Conservation (phyloP, 371 early-diverging fungal species). For the Mortierella sp. region DNA sequence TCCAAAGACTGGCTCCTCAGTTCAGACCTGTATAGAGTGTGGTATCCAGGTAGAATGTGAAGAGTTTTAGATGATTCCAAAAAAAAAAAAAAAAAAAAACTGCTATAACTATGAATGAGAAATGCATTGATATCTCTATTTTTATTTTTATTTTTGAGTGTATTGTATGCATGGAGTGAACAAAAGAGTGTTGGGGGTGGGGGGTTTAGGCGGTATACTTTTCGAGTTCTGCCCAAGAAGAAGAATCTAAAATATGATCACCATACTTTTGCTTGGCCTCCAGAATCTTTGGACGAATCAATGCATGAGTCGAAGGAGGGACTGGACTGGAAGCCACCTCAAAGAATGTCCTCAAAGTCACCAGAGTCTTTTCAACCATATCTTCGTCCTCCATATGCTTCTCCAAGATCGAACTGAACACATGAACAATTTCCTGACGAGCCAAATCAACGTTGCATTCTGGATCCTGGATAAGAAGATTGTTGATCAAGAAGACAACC, state of each 20-base stretch:
- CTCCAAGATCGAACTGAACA: slow-evolving; percentile 55
- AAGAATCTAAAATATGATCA: slow-evolving; percentile 53
- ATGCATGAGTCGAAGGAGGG: slow-evolving; percentile 42
- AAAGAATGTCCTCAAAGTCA: slow-evolving; percentile 37
- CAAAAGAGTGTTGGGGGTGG: background rate
- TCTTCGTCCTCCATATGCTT: slow-evolving; percentile 71
- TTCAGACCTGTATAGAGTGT: slow-evolving; percentile 74
- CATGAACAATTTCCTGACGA: slow-evolving; percentile 50
- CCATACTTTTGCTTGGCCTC: slow-evolving; percentile 56
- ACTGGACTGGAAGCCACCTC: slow-evolving; percentile 55
- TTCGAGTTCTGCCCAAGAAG: slow-evolving; percentile 61
- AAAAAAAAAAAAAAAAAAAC: background rate
- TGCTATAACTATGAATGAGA: background rate
- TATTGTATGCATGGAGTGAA: background rate
- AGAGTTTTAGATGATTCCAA: slow-evolving; percentile 61
- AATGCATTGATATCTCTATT: background rate
- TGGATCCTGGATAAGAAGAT: slow-evolving; percentile 64
- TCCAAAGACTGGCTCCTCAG: slow-evolving; percentile 57
- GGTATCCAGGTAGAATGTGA: slow-evolving; percentile 80
- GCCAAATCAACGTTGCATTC: slow-evolving; percentile 55
- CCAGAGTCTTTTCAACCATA: slow-evolving; percentile 69
- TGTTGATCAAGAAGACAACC: slow-evolving; percentile 70
- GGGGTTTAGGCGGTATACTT: slow-evolving; percentile 37
- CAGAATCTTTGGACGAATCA: slow-evolving; percentile 49
- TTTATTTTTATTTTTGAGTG: background rate